Percentiles rank a stretch among this genome's conserved stretches.
phyloP scores from a whole-genome alignment of 805 yeast species.

The Yamadazyma endophytica region DNA sequence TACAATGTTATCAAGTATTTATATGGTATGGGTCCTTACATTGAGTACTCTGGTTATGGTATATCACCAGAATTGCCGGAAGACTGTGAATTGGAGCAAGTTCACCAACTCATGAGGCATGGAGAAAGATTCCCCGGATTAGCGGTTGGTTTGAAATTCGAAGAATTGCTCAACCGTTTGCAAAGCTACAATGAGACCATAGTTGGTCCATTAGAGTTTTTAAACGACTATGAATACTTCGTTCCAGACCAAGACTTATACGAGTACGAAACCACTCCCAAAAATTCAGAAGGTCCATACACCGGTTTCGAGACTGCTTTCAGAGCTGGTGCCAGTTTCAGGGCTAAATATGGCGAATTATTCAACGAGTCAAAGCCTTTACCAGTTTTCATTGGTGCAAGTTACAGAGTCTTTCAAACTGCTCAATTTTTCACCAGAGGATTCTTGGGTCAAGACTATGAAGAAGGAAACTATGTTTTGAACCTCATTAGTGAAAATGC shows the following conservation, averaged over 20 bases:
- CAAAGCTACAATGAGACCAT: conserved; percentile 18
- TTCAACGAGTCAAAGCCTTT: conserved; percentile 31
- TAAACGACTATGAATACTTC: conserved; percentile 52
- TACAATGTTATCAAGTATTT: conserved; percentile 46
- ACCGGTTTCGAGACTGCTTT: conserved; percentile 50
- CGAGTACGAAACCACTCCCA: conserved; percentile 50
- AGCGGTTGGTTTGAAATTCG: conserved; percentile 22
- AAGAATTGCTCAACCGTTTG: conserved; percentile 23
- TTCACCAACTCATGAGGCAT: conserved; percentile 69
- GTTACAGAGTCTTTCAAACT: conserved; percentile 52
- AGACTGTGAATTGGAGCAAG: conserved; percentile 57
- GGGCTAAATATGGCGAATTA: conserved; percentile 47
- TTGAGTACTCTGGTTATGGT: conserved; percentile 50
- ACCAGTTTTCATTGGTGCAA: conserved; percentile 53
- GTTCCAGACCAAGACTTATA: conserved; percentile 30
- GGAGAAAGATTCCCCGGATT: conserved; percentile 65
- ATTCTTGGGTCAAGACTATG: conserved; percentile 45
- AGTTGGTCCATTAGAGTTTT: conserved; percentile 50
- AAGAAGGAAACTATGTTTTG: conserved; percentile 22
- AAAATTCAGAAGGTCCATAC: conserved; percentile 41
- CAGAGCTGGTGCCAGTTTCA: conserved; percentile 46
- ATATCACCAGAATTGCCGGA: conserved; percentile 46
- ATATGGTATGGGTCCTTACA: conserved; percentile 58
- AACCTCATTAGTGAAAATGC: conserved; percentile 45
- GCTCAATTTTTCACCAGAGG: conserved; percentile 57